Conservation (phyloP, 495 filamentous ascomycete genomes). For the Lophiotrema nucula region DNA sequence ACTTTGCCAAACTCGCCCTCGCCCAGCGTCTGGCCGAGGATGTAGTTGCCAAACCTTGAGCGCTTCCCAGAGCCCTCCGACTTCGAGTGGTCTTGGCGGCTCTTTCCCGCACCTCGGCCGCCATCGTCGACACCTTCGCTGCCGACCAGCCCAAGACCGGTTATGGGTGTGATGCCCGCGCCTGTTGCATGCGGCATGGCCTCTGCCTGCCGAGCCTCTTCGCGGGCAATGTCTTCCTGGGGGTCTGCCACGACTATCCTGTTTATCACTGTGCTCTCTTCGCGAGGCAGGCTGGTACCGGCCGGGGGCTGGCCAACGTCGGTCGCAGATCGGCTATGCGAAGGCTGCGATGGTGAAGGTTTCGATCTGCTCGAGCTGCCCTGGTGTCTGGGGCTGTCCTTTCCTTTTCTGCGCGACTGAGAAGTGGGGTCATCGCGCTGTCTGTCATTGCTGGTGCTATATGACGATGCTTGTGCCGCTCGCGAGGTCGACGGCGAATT, state of each 20-base stretch:
- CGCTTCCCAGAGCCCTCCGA: conserved; percentile 62
- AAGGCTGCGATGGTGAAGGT: conserved; percentile 34
- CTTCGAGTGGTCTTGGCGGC: conserved; percentile 73
- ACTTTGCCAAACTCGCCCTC: conserved; percentile 99
- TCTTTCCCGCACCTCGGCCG: conserved; percentile 59
- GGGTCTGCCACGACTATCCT: conserved; percentile 77
- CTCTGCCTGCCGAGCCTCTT: conserved; percentile 67
- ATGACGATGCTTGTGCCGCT: conserved; percentile 1
- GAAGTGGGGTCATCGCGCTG: conserved; percentile 43
- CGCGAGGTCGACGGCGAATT: conserved; percentile 17
- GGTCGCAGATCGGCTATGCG: conserved; percentile 47
- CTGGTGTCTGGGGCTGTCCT: conserved; percentile 46
- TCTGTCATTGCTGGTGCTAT: conserved; percentile 40
- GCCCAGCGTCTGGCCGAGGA: conserved; percentile 92
- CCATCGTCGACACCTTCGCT: conserved; percentile 62
- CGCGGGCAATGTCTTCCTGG: conserved; percentile 72
- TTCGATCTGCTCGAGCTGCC: conserved; percentile 32
- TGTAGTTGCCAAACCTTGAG: conserved; percentile 89
- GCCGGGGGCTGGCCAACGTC: conserved; percentile 41
- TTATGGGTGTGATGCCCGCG: conserved; percentile 51
- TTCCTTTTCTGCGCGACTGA: conserved; percentile 50
- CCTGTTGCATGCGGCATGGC: conserved; percentile 53
- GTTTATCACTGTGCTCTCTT: conserved; percentile 72
- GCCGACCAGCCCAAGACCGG: conserved; percentile 56
- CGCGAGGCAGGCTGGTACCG: conserved; percentile 54